Evolutionary conservation across 139 green algal genomes (phyloP).

Genomic region (Picochlorum sp.): DNA sequence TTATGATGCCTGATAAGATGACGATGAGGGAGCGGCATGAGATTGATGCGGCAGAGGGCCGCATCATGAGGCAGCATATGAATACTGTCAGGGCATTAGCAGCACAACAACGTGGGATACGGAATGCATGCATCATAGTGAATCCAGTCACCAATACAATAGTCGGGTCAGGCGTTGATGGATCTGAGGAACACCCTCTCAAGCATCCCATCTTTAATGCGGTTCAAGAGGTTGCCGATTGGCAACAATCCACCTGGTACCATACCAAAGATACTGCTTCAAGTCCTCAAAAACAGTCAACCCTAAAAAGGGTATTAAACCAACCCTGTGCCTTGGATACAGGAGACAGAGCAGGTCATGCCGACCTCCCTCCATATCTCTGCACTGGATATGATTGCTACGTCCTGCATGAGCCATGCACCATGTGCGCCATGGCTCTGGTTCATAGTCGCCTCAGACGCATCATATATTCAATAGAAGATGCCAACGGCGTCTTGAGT

Average conservation of each 20-base stretch:
- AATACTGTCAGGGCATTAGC: slow-evolving; percentile 20
- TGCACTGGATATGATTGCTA: slow-evolving; percentile 89
- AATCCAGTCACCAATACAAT: slow-evolving; percentile 30
- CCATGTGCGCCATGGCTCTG: slow-evolving; percentile 93
- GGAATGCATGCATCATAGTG: slow-evolving; percentile 61
- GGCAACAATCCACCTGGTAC: slow-evolving; percentile 31
- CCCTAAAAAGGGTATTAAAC: background rate
- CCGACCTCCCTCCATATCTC: slow-evolving; percentile 60
- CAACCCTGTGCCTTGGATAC: background rate
- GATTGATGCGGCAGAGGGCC: slow-evolving; percentile 4
- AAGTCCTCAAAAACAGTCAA: background rate
- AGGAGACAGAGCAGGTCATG: background rate
- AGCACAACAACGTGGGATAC: background rate
- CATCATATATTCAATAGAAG: slow-evolving; percentile 57
- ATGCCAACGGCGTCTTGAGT: slow-evolving; percentile 39
- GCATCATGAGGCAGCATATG: slow-evolving; percentile 44
- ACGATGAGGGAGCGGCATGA: background rate
- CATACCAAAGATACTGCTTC: background rate
- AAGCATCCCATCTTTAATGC: slow-evolving; percentile 71
- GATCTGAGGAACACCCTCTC: slow-evolving; percentile 43
- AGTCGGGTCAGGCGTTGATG: slow-evolving; percentile 10
- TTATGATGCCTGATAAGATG: slow-evolving; percentile 39
- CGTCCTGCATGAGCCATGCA: slow-evolving; percentile 78
- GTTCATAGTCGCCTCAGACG: slow-evolving; percentile 73
- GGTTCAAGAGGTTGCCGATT: slow-evolving; percentile 45